Evolutionary conservation across 176 grass and related monocot genomes (phyloP).

Genomic region (Oryza officinalis): DNA sequence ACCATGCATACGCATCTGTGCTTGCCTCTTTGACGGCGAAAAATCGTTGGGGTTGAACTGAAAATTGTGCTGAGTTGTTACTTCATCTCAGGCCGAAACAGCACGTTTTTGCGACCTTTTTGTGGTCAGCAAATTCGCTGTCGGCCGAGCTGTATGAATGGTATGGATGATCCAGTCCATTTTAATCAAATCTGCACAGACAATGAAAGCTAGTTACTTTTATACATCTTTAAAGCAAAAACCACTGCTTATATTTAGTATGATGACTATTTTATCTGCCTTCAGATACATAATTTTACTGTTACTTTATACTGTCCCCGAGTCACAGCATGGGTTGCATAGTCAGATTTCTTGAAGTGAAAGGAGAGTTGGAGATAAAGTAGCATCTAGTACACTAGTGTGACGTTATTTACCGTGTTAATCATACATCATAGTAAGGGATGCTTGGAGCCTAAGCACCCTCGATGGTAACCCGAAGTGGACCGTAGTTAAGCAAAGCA

Average conservation of each 20-base stretch:
- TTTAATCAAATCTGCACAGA: background rate
- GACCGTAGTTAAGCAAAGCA: background rate
- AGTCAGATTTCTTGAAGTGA: too few relatives aligned
- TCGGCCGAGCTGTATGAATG: slow-evolving; percentile 10
- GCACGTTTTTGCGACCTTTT: slow-evolving; percentile 38
- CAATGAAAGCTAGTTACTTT: slow-evolving; percentile 6
- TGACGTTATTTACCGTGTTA: background rate
- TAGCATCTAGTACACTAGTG: background rate
- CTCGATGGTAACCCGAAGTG: background rate
- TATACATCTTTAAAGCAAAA: background rate
- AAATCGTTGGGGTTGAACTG: slow-evolving; percentile 29
- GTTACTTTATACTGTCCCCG: background rate
- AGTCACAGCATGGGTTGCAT: background rate
- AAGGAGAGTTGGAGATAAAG: background rate
- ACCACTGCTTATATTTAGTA: background rate
- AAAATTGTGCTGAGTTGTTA: background rate
- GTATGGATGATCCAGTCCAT: background rate
- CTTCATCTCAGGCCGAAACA: background rate
- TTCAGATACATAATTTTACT: background rate
- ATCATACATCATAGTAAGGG: background rate
- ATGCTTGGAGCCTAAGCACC: background rate
- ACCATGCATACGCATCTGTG: background rate
- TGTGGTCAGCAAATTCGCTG: slow-evolving; percentile 40
- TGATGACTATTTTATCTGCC: background rate
- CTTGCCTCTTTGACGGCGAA: slow-evolving; percentile 38